These are phyloP conservation scores for Metarhizium robertsii DNA, from an alignment of 2,329 filamentous ascomycete species.

Conservation along the genomic window DNA sequence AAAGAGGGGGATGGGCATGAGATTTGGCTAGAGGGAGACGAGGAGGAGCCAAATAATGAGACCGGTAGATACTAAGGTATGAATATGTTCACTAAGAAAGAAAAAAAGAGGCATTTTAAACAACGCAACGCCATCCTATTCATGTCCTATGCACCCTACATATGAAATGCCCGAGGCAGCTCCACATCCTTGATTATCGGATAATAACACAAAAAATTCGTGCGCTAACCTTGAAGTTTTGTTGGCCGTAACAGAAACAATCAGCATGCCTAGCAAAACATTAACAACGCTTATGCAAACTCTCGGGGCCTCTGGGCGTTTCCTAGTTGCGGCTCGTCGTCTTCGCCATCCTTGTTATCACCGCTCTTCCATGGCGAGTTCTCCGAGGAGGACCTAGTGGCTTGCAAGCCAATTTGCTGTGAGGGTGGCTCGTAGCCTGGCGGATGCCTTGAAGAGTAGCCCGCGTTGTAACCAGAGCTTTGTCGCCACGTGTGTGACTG, in stretches of 20 bases:
- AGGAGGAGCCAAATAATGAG: conserved; percentile 15
- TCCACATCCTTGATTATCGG: background rate
- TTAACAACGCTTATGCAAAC: conserved; percentile 15
- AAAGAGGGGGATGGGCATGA: conserved; percentile 56
- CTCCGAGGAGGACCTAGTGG: conserved; percentile 15
- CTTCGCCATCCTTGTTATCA: conserved; percentile 19
- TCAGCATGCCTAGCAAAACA: background rate
- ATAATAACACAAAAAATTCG: background rate
- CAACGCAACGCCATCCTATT: background rate
- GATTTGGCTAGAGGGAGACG: conserved; percentile 54
- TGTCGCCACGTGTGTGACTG: conserved; percentile 21
- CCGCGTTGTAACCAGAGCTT: conserved; percentile 10
- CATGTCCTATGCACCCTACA: background rate
- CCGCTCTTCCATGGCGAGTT: conserved; percentile 17
- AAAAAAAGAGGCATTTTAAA: background rate
- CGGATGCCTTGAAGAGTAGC: conserved; percentile 18
- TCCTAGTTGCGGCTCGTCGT: conserved; percentile 20
- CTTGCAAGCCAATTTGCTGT: conserved; percentile 20
- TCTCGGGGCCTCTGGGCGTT: conserved; percentile 22
- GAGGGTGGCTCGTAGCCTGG: conserved; percentile 24
- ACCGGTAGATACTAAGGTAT: background rate
- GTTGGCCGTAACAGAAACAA: background rate
- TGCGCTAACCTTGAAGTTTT: background rate
- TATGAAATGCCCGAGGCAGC: background rate
- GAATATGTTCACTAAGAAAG: background rate